A percentile compares a stretch with the other conserved stretches of the same genome.
Conservation (phyloP, 140 eudicot genomes). For the Flaveria floridana region DNA sequence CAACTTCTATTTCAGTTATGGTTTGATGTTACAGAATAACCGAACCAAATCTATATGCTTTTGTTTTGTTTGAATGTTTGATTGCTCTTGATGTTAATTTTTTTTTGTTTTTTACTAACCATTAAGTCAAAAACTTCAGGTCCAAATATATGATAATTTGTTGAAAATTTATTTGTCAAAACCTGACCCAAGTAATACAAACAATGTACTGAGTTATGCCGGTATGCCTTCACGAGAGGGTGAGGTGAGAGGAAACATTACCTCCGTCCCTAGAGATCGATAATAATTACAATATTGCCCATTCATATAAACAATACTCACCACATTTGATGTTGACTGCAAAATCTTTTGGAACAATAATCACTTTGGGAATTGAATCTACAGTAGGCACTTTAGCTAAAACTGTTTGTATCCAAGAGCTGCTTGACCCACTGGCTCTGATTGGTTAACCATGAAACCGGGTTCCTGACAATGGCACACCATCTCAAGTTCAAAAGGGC, state of each 20-base stretch:
- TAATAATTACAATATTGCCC: slow-evolving; percentile 7
- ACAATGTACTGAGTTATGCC: too few species aligned
- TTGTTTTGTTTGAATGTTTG: too few species aligned
- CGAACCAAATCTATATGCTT: not conserved
- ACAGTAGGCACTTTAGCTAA: not conserved
- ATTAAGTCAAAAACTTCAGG: too few species aligned
- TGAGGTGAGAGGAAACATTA: too few species aligned
- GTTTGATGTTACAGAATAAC: not conserved
- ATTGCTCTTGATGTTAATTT: too few species aligned
- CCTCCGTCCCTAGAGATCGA: too few species aligned
- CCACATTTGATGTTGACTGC: slow-evolving; percentile 17
- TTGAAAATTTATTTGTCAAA: too few species aligned
- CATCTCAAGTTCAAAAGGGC: slow-evolving; percentile 73
- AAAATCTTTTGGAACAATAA: slow-evolving; percentile 1
- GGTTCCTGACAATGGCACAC: slow-evolving; percentile 55
- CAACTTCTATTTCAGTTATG: not conserved
- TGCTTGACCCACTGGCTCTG: slow-evolving; percentile 69
- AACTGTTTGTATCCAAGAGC: slow-evolving; percentile 37
- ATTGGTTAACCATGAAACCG: slow-evolving; percentile 56
- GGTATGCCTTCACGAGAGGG: too few species aligned
- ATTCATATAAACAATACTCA: slow-evolving; percentile 15
- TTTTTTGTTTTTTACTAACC: too few species aligned
- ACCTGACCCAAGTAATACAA: too few species aligned
- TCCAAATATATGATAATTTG: too few species aligned
- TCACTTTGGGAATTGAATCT: not conserved